Evolutionary conservation across 495 filamentous ascomycete genomes (phyloP).

Genomic region (Aspergillus kassunensis): DNA sequence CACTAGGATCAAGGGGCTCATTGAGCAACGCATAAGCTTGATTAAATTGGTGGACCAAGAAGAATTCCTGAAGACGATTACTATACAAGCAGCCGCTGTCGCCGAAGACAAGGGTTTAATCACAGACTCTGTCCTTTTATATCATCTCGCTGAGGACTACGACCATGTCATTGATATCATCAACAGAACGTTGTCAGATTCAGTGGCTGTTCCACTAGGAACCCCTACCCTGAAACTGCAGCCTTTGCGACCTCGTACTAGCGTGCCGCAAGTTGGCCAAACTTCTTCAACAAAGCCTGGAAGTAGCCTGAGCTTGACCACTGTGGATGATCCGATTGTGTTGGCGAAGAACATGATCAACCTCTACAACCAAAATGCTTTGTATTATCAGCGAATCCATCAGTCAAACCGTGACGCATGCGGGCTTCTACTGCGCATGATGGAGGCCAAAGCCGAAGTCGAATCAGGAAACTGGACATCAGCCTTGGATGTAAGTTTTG

Average conservation of each 20-base stretch:
- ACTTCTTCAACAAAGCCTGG: slow-evolving; percentile 27
- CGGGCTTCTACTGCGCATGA: slow-evolving; percentile 69
- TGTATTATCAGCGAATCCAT: slow-evolving; percentile 67
- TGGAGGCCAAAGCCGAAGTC: slow-evolving; percentile 67
- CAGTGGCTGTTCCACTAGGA: slow-evolving; percentile 75
- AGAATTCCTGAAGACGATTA: slow-evolving; percentile 83
- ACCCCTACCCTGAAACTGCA: slow-evolving; percentile 69
- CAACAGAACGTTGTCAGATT: slow-evolving; percentile 85
- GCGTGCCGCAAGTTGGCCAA: slow-evolving; percentile 23
- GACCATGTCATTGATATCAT: slow-evolving; percentile 85
- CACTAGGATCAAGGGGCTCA: slow-evolving; percentile 72
- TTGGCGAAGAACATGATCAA: slow-evolving; percentile 74
- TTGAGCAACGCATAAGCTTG: slow-evolving; percentile 83
- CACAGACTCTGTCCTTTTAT: slow-evolving; percentile 89
- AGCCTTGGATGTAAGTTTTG: slow-evolving; percentile 69
- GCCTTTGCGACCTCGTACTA: slow-evolving; percentile 63
- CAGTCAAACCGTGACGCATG: slow-evolving; percentile 65
- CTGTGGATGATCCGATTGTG: slow-evolving; percentile 78
- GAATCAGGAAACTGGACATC: slow-evolving; percentile 67
- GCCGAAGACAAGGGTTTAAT: slow-evolving; percentile 91
- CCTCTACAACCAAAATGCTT: slow-evolving; percentile 71
- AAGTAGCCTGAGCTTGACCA: slow-evolving; percentile 73
- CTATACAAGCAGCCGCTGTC: slow-evolving; percentile 79
- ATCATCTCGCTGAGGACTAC: slow-evolving; percentile 91
- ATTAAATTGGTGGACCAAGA: slow-evolving; percentile 74